A percentile compares a stretch with the other conserved stretches of the same genome.
These are phyloP conservation scores for Cladorrhinum samala DNA, from an alignment of 495 filamentous ascomycete genomes.

Conservation along the genomic window DNA sequence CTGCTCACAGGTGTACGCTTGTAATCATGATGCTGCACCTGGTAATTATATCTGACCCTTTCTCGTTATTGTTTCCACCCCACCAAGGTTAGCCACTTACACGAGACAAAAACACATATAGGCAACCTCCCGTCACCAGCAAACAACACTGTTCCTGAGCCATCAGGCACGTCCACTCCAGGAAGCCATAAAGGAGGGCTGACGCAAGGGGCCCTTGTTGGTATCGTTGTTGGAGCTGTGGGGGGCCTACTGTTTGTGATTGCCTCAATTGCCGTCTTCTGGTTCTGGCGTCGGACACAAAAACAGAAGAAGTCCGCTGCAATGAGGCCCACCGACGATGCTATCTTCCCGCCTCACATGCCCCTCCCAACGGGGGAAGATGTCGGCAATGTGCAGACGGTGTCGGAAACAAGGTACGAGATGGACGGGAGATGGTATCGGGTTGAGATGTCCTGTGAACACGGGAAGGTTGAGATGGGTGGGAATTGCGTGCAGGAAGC, in stretches of 20 bases:
- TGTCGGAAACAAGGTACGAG: slow-evolving; percentile 12
- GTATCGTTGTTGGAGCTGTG: slow-evolving; percentile 20
- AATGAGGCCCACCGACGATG: not conserved
- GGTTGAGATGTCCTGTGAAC: slow-evolving; percentile 19
- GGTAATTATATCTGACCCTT: too few species aligned
- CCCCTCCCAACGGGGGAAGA: not conserved
- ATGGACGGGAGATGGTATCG: slow-evolving; percentile 19
- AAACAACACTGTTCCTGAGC: not conserved
- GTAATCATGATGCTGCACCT: slow-evolving; percentile 25
- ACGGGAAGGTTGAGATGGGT: slow-evolving; percentile 21
- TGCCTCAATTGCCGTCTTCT: slow-evolving; percentile 9
- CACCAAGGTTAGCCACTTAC: not conserved
- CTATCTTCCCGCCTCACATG: not conserved
- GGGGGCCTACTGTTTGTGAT: slow-evolving; percentile 12
- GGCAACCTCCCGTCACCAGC: not conserved
- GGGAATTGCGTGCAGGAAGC: not conserved
- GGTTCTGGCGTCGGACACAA: slow-evolving; percentile 14
- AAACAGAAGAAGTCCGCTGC: not conserved
- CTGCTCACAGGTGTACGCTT: slow-evolving; percentile 33
- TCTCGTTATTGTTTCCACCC: too few species aligned
- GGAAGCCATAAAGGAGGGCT: slow-evolving; percentile 3
- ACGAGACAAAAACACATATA: not conserved
- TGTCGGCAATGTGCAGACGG: not conserved
- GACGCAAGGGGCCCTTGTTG: slow-evolving; percentile 20
- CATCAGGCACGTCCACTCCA: not conserved